Evolutionary conservation across 2,329 filamentous ascomycete genomes (phyloP).

Genomic region (Geosmithia putterillii): DNA sequence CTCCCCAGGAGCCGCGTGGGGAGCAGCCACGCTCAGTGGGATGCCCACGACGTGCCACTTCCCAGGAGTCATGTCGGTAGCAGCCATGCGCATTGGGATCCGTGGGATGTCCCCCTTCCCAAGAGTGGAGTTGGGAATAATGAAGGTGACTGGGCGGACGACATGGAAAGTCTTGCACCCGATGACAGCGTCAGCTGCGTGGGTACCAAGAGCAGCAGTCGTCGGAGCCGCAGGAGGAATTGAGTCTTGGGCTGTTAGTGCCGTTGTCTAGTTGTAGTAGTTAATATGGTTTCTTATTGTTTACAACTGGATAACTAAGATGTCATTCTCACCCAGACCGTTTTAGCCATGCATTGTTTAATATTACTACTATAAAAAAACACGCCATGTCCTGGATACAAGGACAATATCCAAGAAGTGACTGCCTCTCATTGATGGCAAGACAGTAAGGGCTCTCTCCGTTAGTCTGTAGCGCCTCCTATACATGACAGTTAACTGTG

Average conservation of each 20-base stretch:
- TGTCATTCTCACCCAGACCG: not conserved
- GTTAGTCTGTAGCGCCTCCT: too few relatives aligned
- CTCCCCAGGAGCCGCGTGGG: slow-evolving; percentile 28
- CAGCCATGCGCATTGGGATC: slow-evolving; percentile 2
- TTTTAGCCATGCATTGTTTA: not conserved
- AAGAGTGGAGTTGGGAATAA: slow-evolving; percentile 27
- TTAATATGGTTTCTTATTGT: not conserved
- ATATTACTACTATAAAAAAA: too few relatives aligned
- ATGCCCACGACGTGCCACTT: slow-evolving; percentile 11
- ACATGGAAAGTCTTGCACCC: slow-evolving; percentile 41
- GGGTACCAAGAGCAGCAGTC: slow-evolving; percentile 22
- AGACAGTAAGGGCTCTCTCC: too few relatives aligned
- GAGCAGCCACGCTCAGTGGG: slow-evolving; percentile 26
- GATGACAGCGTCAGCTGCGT: slow-evolving; percentile 51
- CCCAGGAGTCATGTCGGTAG: slow-evolving; percentile 11
- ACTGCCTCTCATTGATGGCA: too few relatives aligned
- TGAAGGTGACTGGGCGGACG: slow-evolving; percentile 30
- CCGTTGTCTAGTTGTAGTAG: not conserved
- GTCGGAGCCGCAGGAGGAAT: slow-evolving; percentile 5
- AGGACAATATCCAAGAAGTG: too few relatives aligned
- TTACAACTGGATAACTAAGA: not conserved
- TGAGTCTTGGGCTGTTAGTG: not conserved
- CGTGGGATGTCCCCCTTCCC: slow-evolving; percentile 25
- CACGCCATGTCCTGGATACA: too few relatives aligned
- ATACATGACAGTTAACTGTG: too few relatives aligned